Conservation (phyloP, 2,329 filamentous ascomycete genomes). For the Penicillium thymicola region DNA sequence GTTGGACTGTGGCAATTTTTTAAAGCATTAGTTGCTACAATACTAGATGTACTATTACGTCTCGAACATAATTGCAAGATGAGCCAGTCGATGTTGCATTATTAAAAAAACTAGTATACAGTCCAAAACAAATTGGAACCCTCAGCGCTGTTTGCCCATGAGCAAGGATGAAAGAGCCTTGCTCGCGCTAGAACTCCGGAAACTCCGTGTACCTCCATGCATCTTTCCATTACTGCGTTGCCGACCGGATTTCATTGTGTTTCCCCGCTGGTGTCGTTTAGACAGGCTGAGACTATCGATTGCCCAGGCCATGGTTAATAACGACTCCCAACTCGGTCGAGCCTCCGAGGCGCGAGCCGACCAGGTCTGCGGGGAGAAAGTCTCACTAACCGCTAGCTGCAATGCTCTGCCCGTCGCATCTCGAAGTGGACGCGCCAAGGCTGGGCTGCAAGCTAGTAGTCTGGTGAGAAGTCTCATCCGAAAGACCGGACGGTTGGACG, state of each 20-base stretch:
- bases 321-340: conserved; percentile 43
- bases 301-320: conserved; percentile 47
- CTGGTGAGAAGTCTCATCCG: conserved; percentile 50
- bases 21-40: too few species aligned
- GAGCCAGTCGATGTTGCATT: conserved; percentile 13
- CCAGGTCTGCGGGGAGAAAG: conserved; percentile 34
- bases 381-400: conserved; percentile 49
- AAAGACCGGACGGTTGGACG: conserved; percentile 46
- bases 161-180: conserved; percentile 21
- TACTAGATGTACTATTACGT: neutral
- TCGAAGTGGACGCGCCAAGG: conserved; percentile 53
- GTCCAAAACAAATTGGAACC: conserved; percentile 9
- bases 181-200: conserved; percentile 35
- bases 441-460: conserved; percentile 53
- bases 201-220: conserved; percentile 40
- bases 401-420: conserved; percentile 54
- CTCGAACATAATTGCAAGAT: neutral
- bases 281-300: conserved; percentile 44
- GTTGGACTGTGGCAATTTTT: neutral
- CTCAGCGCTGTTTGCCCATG: conserved; percentile 31
- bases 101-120: conserved; percentile 24
- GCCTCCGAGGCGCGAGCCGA: conserved; percentile 32
- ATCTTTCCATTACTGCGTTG: conserved; percentile 35
- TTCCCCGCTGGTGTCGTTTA: conserved; percentile 30
- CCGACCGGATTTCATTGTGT: conserved; percentile 30